Evolutionary conservation across 441 rosid genomes (phyloP), one percentile per base, ranked within the genome.

Genomic region (Raphanus hybrid): DNA sequence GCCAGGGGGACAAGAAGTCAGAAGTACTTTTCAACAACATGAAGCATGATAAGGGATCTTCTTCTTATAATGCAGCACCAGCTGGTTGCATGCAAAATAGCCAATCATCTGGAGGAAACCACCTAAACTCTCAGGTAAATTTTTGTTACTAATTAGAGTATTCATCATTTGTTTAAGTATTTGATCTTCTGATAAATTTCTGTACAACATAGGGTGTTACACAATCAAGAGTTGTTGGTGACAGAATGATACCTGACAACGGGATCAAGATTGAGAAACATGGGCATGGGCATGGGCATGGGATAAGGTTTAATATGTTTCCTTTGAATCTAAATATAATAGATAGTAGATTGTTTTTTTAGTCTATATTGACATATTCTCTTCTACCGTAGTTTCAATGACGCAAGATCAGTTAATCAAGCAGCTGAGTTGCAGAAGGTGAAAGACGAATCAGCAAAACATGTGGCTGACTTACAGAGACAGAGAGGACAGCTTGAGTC

Each of bases 401-500:
- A 52, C 15, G 57, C 20, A 52, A 52, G 57, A 15, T 14, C 16
- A 6, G 57, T 52, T 48, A 14, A 52, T 5, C 57, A 52, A 52
- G 57, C 57, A 52, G 20, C 20, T 3, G 57, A 52, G 57, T 52
- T 52, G 20, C 57, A 52, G 78, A 79, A 81, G 39, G 50, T n/a
- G n/a, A 64, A 20, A 14, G 57, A 35, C 3, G 77, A 64, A 37
- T 35, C 77, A 37, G 43, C 32, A 65, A 61, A 71, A 15, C 41
- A 6, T 68, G 73, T 14, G 34, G 26, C 16, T 5, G 70, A 75
- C 12, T 73, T 87, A 34, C 58, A 65, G 68, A 16, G 2, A 32
- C 85, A 83, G 74, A 83, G 67, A 43, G 58, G 75, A 6, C 35
- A 37, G 8, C 85, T 89, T 64, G 88, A 85, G 80, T 66, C 27